These are phyloP conservation scores for Collybia nuda DNA, from an alignment of 768 basidiomycete genomes.

Conservation along the genomic window DNA sequence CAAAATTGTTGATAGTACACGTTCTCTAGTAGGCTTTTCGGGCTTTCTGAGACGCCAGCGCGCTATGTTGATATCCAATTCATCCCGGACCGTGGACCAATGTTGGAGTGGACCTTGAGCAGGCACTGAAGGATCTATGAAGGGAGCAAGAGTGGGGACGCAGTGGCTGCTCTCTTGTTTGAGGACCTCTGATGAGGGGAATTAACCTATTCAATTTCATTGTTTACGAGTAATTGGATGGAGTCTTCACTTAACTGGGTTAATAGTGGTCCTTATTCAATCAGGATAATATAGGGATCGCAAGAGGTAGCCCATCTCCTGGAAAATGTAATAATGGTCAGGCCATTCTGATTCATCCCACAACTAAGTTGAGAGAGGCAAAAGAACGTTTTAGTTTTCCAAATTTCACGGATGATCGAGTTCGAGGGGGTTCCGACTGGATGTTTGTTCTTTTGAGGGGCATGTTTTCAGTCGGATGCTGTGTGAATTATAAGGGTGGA, in stretches of 20 bases:
- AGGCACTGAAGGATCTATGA: too few species aligned
- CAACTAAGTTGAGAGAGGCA: not conserved
- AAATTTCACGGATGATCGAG: too few species aligned
- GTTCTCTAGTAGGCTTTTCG: not conserved
- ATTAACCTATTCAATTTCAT: too few species aligned
- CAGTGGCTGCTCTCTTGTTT: too few species aligned
- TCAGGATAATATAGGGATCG: constrained; percentile 24
- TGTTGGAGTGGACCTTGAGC: not conserved
- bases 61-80: not conserved
- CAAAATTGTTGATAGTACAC: constrained; percentile 3
- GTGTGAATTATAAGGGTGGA: too few species aligned
- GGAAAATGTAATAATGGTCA: constrained; percentile 23
- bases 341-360: constrained; percentile 23
- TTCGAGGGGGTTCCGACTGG: too few species aligned
- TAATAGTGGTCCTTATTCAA: constrained; percentile 24
- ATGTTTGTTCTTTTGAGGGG: too few species aligned
- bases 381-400: too few species aligned
- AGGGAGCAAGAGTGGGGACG: too few species aligned
- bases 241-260: constrained; percentile 20
- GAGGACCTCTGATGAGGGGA: too few species aligned
- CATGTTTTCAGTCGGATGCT: too few species aligned
- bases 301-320: constrained; percentile 22
- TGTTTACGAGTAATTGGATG: constrained; percentile 25
- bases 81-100: not conserved
- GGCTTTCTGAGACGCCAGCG: constrained; percentile 4